Base-by-base conservation (phyloP, 495 filamentous ascomycete genomes). In the Talaromyces nanjingensis region DNA sequence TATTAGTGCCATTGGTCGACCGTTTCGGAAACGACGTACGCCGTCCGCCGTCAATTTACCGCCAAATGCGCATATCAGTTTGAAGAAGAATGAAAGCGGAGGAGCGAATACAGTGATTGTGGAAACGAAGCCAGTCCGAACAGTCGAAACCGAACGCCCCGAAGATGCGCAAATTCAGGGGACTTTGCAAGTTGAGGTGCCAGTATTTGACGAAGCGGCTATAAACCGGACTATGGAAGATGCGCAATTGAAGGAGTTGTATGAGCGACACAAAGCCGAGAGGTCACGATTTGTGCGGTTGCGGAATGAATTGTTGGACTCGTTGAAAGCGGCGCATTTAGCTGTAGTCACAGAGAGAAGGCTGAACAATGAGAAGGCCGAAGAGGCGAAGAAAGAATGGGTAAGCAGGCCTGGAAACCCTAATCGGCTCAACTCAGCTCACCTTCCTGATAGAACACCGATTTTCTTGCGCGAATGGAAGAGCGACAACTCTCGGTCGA, bases 401-500 rank as follows among this genome's bases (percentile, higher is more conserved):
- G 77, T 82, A 85, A 60, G 74, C 70, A 1, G 63, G 72, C 7
- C 64, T 68, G 47, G 6, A 78, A 73, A 65, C 61, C 73, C 3
- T 72, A 75, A 31, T 65, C 79, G 16, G 47, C 73, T 2, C 78
- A 80, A 59, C 73, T 74, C 20, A 67, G 4, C 59, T 60, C 31
- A 60, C 3, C 18, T 14, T 22, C 47, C 6, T 52, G 3, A 56
- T 61, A 81, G 76, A 82, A 85, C 58, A 64, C 67, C 6, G 63
- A 68, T 20, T 84, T 84, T 16, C 77, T 84, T 42, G 72, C 80
- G 31, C 83, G 85, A 55, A 82, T 91, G 34, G 89, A 92, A 72
- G 89, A 91, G 68, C 82, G 88, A 11, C 89, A 92, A 70, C 82
- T 91, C 14, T 78, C 81, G n/a, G 84, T 85, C 2, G 89, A 92